Conservation (phyloP, 2,329 filamentous ascomycete species). For the Fusarium redolens region DNA sequence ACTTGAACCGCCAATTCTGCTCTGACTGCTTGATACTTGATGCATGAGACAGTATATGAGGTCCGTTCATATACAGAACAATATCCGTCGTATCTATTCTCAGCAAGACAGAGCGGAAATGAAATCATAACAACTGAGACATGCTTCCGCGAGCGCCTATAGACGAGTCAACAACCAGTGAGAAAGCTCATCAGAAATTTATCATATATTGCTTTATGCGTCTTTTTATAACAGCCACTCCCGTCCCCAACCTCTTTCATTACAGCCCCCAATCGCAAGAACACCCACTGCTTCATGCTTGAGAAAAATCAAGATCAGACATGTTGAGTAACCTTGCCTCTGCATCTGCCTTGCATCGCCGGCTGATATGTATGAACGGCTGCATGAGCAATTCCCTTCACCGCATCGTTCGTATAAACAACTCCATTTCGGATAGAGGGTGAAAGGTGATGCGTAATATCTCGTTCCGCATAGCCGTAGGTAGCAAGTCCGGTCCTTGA, state of each 20-base stretch:
- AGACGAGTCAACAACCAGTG: constrained; percentile 6
- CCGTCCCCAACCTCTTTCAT: constrained; percentile 10
- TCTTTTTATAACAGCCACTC: constrained; percentile 27
- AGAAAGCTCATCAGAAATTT: neutral
- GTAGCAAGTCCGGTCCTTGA: constrained; percentile 10
- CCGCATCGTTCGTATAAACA: constrained; percentile 26
- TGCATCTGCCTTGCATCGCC: constrained; percentile 22
- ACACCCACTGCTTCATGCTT: neutral
- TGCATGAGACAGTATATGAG: neutral
- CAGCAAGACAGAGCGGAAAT: neutral
- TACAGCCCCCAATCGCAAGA: neutral
- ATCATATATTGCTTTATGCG: constrained; percentile 27
- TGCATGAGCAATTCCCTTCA: constrained; percentile 13
- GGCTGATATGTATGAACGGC: neutral
- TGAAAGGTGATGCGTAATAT: constrained; percentile 3
- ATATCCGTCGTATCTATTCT: neutral
- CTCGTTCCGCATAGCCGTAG: neutral
- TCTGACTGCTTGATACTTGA: constrained; percentile 3
- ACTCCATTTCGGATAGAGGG: neutral
- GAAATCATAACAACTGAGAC: constrained; percentile 22
- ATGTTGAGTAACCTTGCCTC: constrained; percentile 10
- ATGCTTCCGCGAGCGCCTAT: constrained; percentile 12
- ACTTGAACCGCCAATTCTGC: constrained; percentile 10
- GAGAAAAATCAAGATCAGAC: constrained; percentile 4
- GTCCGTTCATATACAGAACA: constrained; percentile 16